Percentiles rank a stretch among this genome's conserved stretches.
These are phyloP conservation scores for Aspergillus aculeatinus DNA, from an alignment of 2,329 filamentous ascomycete genomes.

Conservation along the genomic window DNA sequence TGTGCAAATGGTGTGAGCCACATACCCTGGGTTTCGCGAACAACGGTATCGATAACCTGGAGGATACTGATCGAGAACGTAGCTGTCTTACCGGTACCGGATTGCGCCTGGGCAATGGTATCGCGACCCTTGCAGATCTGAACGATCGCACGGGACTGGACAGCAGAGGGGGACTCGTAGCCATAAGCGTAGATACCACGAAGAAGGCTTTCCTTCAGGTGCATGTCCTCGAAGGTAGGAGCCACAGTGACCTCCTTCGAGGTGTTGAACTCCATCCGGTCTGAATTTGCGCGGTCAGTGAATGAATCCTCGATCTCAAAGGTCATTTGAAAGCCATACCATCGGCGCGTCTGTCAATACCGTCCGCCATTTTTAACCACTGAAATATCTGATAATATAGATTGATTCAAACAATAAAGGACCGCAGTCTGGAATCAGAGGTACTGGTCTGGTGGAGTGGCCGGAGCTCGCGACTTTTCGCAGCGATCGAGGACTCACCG, in stretches of 20 bases:
- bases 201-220: conserved; percentile 93
- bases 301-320: conserved; percentile 6
- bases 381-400: not conserved
- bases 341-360: conserved; percentile 87
- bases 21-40: conserved; percentile 78
- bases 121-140: conserved; percentile 99
- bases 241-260: conserved; percentile 95
- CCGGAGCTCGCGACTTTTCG: conserved; percentile 25
- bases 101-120: conserved; percentile 97
- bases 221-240: conserved; percentile 93
- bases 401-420: conserved; percentile 6
- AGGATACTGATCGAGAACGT: conserved; percentile 96
- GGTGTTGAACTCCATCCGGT: conserved; percentile 97
- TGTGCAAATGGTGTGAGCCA: not conserved
- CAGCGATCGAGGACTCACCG: conserved; percentile 18
- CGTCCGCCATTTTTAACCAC: conserved; percentile 75
- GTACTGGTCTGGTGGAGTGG: conserved; percentile 7
- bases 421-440: not conserved
- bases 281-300: conserved; percentile 44
- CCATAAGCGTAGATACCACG: conserved; percentile 98
- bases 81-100: conserved; percentile 93
- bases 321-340: conserved; percentile 33
- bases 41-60: conserved; percentile 90
- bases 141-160: conserved; percentile 96
- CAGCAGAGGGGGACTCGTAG: conserved; percentile 95